Conservation (phyloP, 1,284 basidiomycete species). For the Cutaneotrichosporon sp. region DNA sequence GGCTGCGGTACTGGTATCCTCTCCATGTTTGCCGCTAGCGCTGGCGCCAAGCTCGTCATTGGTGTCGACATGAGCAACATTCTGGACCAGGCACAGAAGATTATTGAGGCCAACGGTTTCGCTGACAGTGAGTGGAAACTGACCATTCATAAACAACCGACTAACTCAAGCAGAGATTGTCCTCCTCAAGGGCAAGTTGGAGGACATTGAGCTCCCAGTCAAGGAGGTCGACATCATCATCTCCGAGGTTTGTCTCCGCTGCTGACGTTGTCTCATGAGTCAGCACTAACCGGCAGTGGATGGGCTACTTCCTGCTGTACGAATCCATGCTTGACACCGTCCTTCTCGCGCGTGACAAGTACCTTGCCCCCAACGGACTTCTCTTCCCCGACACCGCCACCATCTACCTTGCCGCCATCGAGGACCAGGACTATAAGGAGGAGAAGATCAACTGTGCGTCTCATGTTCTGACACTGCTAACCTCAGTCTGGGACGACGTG, state of each 20-base stretch:
- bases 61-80: constrained; percentile 99
- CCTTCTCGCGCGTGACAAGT: constrained; percentile 91
- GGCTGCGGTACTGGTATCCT: constrained; percentile 98
- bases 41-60: constrained; percentile 92
- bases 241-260: too few relatives aligned
- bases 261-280: too few relatives aligned
- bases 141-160: too few relatives aligned
- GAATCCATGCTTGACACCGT: constrained; percentile 99
- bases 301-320: constrained; percentile 64
- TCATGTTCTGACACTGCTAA: neutral
- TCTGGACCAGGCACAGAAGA: constrained; percentile 96
- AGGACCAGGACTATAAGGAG: constrained; percentile 99
- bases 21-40: constrained; percentile 98
- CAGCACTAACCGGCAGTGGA: too few relatives aligned
- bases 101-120: constrained; percentile 94
- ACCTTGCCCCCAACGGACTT: constrained; percentile 81
- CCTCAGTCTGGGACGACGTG: constrained; percentile 95
- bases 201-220: constrained; percentile 80
- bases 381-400: constrained; percentile 96
- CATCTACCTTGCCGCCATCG: constrained; percentile 92
- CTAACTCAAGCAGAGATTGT: constrained; percentile 92
- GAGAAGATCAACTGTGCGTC: constrained; percentile 96
- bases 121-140: constrained; percentile 64
- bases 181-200: constrained; percentile 96
- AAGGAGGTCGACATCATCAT: constrained; percentile 96